These are phyloP conservation scores for Hyaloscypha variabilis DNA, from an alignment of 495 filamentous ascomycete genomes.

Conservation along the genomic window DNA sequence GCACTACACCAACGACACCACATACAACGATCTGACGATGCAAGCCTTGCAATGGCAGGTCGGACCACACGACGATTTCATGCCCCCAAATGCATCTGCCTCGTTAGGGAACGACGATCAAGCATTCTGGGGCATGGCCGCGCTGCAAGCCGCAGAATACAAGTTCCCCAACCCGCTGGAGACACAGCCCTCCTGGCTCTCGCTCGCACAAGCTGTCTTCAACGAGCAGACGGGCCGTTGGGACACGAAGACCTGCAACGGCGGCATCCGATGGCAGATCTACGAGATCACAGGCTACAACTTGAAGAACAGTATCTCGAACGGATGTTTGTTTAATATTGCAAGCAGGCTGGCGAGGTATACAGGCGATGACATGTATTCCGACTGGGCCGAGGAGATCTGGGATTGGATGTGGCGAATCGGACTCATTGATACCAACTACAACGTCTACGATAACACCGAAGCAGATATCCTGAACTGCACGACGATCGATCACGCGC, in stretches of 20 bases:
- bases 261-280: constrained; percentile 82
- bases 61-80: constrained; percentile 65
- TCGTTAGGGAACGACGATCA: constrained; percentile 66
- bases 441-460: constrained; percentile 67
- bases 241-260: constrained; percentile 61
- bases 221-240: constrained; percentile 70
- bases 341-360: constrained; percentile 67
- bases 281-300: constrained; percentile 70
- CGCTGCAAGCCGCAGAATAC: constrained; percentile 65
- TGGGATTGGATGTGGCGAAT: constrained; percentile 63
- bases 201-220: constrained; percentile 77
- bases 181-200: constrained; percentile 65
- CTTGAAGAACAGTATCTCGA: constrained; percentile 72
- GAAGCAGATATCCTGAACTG: constrained; percentile 59
- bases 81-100: constrained; percentile 56
- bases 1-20: constrained; percentile 67
- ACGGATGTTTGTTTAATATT: constrained; percentile 78
- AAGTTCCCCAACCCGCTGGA: constrained; percentile 58
- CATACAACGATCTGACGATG: constrained; percentile 64
- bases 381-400: constrained; percentile 62
- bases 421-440: constrained; percentile 60
- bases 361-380: constrained; percentile 70
- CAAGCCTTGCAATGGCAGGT: constrained; percentile 68
- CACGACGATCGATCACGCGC: constrained; percentile 50
- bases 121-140: constrained; percentile 66